Conservation (phyloP, 2,329 filamentous ascomycete species). For the Verticillium nonalfalfae region DNA sequence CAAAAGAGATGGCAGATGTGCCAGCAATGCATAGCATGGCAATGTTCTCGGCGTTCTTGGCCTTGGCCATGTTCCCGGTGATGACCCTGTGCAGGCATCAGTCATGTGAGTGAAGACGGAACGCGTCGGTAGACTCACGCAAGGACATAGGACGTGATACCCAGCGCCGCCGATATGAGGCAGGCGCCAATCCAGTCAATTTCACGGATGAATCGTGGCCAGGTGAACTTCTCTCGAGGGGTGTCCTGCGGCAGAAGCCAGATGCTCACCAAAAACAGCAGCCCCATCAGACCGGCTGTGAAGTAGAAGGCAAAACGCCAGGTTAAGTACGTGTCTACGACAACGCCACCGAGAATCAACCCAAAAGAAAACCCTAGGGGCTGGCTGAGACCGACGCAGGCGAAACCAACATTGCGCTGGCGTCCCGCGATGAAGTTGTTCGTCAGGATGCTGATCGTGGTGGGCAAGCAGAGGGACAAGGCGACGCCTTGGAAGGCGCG, state of each 20-base stretch:
- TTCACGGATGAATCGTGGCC: slow-evolving; percentile 8
- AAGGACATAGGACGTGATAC: slow-evolving; percentile 8
- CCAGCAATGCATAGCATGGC: slow-evolving; percentile 1
- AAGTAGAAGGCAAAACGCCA: slow-evolving; percentile 10
- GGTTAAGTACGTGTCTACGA: slow-evolving; percentile 7
- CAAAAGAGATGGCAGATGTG: background rate
- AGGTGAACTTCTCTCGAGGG: slow-evolving; percentile 26
- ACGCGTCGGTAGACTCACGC: slow-evolving; percentile 3
- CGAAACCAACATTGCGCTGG: slow-evolving; percentile 24
- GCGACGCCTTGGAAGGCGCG: slow-evolving; percentile 10
- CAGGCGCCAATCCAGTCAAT: slow-evolving; percentile 9
- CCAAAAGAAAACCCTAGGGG: slow-evolving; percentile 9
- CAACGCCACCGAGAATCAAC: slow-evolving; percentile 8
- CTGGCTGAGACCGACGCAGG: slow-evolving; percentile 14
- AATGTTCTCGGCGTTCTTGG: slow-evolving; percentile 5
- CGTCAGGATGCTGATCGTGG: slow-evolving; percentile 9
- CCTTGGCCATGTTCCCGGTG: slow-evolving; percentile 3
- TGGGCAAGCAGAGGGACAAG: slow-evolving; percentile 10
- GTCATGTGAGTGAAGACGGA: slow-evolving; percentile 14
- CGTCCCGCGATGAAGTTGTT: slow-evolving; percentile 6
- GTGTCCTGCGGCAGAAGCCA: slow-evolving; percentile 36
- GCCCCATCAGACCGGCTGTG: slow-evolving; percentile 22
- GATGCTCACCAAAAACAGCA: slow-evolving; percentile 31
- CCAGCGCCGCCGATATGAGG: slow-evolving; percentile 3
- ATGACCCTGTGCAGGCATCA: background rate